phyloP scores from a whole-genome alignment of 495 filamentous ascomycete genomes.

The Penicillium silybi region DNA sequence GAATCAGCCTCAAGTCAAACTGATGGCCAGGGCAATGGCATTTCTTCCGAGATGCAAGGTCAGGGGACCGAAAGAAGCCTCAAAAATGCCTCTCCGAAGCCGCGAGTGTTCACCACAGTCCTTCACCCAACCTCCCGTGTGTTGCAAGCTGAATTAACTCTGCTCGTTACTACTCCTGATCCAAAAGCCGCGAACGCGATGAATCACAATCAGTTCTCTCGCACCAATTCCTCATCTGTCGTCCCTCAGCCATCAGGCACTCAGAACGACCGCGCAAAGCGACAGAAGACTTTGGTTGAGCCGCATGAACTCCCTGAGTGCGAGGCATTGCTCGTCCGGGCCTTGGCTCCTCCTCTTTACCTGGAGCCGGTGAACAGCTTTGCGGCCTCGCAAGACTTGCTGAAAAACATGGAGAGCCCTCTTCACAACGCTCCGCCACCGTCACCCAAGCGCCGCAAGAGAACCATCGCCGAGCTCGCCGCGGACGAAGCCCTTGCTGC shows the following conservation, averaged over 20 bases:
- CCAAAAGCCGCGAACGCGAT: conserved; percentile 44
- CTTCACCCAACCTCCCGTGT: conserved; percentile 79
- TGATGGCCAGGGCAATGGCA: conserved; percentile 25
- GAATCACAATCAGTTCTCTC: conserved; percentile 38
- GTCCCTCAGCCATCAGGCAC: conserved; percentile 61
- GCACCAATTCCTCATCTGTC: conserved; percentile 48
- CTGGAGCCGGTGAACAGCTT: conserved; percentile 68
- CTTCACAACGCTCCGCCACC: conserved; percentile 72
- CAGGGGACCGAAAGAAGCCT: conserved; percentile 47
- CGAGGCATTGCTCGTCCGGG: conserved; percentile 65
- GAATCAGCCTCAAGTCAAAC: conserved; percentile 8
- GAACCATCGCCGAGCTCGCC: conserved; percentile 88
- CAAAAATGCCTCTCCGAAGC: conserved; percentile 48
- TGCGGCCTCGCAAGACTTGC: conserved; percentile 61
- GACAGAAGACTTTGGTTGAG: conserved; percentile 74
- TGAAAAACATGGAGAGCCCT: conserved; percentile 69
- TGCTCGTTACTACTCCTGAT: conserved; percentile 70
- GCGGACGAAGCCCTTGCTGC: conserved; percentile 89
- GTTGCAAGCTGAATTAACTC: conserved; percentile 65
- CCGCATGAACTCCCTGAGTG: conserved; percentile 64
- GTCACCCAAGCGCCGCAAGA: conserved; percentile 82
- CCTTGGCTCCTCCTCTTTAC: conserved; percentile 69
- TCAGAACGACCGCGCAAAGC: conserved; percentile 53
- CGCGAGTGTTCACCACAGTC: conserved; percentile 70
- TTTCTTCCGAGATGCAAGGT: conserved; percentile 37